Percentiles rank a stretch among this genome's conserved stretches.
Evolutionary conservation across 2,329 filamentous ascomycete species (phyloP).

Genomic region (Dendrostoma leiphaemia): DNA sequence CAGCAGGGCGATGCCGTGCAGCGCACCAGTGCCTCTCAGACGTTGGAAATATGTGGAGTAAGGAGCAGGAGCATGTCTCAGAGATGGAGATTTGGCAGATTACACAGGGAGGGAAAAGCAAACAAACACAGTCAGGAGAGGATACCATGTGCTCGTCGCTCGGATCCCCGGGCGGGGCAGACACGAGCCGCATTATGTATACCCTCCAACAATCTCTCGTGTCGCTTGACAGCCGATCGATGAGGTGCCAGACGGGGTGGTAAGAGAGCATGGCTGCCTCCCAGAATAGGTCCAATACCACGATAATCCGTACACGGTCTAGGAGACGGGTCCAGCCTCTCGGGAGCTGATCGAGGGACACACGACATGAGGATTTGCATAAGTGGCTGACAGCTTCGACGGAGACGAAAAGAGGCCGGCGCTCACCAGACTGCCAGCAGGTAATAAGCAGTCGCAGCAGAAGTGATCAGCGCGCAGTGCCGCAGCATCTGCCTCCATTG

Average conservation of each 20-base stretch:
- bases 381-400: neutral
- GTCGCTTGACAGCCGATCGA: neutral
- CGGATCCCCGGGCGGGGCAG: neutral
- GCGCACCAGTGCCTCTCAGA: too few relatives aligned
- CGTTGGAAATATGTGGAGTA: too few relatives aligned
- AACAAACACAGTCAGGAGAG: neutral
- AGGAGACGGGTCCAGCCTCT: neutral
- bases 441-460: too few relatives aligned
- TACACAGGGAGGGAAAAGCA: neutral
- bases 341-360: neutral
- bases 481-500: too few relatives aligned
- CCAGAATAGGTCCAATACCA: neutral
- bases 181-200: neutral
- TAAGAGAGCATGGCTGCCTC: neutral
- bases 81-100: neutral
- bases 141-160: neutral
- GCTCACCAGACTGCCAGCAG: too few relatives aligned
- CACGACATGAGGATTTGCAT: neutral
- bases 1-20: too few relatives aligned
- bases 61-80: neutral
- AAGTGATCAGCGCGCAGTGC: too few relatives aligned
- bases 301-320: neutral
- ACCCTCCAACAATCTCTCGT: neutral
- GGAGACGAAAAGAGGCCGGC: neutral
- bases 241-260: neutral